Base-by-base conservation (phyloP, 176 grass and related monocot species). In the Triticum urartu region DNA sequence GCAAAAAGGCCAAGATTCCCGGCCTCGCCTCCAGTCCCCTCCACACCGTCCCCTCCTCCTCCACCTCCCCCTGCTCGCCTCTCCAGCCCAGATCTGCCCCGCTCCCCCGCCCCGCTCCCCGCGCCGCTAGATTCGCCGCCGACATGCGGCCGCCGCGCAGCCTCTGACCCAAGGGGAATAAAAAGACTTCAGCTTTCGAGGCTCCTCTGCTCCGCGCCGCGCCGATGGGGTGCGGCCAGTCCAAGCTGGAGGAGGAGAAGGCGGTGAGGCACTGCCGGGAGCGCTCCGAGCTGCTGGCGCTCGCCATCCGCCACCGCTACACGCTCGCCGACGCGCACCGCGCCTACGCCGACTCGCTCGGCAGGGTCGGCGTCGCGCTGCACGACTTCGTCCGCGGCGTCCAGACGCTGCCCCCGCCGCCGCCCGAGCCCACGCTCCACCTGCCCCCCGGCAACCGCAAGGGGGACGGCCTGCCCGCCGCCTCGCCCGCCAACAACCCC, bases 261-360 rank as follows among this genome's bases (percentile, higher is more conserved):
- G 97, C 97, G 20, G 97, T 99, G 75, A 52, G 1, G 6, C 97
- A 91, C 89, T 99, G 97, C 91, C 78, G 79, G 30, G 43, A 81
- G 64, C 83, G 97, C 48, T 85, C 92, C 15, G 74, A 68, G 26
- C 80, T 90, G 7, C 94, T 99, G 3, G 92, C 94, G 7, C 36
- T 79, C 6, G 97, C 97, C 30, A 96, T 99, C 68, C 75, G 77
- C 73, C 54, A 93, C 82, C 90, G 97, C 68, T 99, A 96, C 82
- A 75, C 52, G 69, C 90, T 99, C 83, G 97, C 97, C 61, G 92
- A 99, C 84, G 89, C 97, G 21, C 97, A 99, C 85, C 88, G 72
- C 7, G 92, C 90, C 43, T 99, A 99, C 87, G 80, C 89, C 17
- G 82, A 80, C 25, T 93, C 97, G 1, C 83, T 99, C 39, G 21